phyloP scores from a whole-genome alignment of 257 asterid species.

The Rehmannia glutinosa region DNA sequence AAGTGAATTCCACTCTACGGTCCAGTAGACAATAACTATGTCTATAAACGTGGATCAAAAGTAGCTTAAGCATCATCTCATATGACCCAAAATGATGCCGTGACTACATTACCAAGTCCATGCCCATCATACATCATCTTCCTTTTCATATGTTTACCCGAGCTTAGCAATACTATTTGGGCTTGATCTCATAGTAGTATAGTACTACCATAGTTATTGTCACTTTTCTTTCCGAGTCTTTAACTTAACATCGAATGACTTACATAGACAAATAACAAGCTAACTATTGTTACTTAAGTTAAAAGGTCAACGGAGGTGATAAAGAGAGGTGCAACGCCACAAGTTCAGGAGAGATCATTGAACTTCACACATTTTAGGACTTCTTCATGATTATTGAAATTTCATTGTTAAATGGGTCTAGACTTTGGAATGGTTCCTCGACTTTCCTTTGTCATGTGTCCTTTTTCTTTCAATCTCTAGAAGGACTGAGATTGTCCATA shows the following conservation, averaged over 20 bases:
- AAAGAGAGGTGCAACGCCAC: neutral
- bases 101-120: neutral
- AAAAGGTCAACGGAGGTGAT: neutral
- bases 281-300: neutral
- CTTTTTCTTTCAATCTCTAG: neutral
- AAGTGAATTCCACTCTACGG: neutral
- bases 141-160: neutral
- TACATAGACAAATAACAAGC: neutral
- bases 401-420: neutral
- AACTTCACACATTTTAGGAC: neutral
- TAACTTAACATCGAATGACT: neutral
- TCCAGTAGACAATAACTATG: neutral
- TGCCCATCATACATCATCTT: neutral
- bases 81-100: neutral
- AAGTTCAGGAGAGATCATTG: neutral
- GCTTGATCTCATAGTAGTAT: neutral
- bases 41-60: neutral
- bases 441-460: neutral
- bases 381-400: neutral
- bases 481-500: neutral
- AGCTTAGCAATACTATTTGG: neutral
- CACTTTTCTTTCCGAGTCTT: neutral
- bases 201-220: neutral
- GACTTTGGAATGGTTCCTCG: neutral
- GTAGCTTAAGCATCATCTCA: neutral